These are phyloP conservation scores for Trypanosoma lewisi DNA, from an alignment of 208 protist genomes.

Conservation along the genomic window DNA sequence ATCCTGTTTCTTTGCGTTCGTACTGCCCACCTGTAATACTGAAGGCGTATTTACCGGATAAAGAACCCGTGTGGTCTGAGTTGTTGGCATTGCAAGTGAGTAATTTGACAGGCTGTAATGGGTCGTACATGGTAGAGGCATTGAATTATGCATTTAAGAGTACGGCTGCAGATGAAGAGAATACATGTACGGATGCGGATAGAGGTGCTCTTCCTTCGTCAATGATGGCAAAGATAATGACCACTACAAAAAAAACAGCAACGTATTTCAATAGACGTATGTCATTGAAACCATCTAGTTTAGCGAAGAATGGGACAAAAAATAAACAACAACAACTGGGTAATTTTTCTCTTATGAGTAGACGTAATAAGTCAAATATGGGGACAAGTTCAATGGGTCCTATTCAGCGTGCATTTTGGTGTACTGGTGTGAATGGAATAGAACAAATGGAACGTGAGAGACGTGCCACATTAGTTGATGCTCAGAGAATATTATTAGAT, in stretches of 20 bases:
- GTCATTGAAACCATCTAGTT: too few relatives aligned
- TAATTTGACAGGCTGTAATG: conserved; percentile 70
- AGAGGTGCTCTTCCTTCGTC: too few relatives aligned
- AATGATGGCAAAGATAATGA: too few relatives aligned
- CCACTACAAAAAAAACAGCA: too few relatives aligned
- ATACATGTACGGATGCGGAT: too few relatives aligned
- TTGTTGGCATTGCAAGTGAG: conserved; percentile 35
- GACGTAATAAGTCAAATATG: not conserved
- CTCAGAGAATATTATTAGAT: conserved; percentile 73
- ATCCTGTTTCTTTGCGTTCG: conserved; percentile 18
- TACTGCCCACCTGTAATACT: conserved; percentile 49
- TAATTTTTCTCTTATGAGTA: not conserved
- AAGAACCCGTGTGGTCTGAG: conserved; percentile 49
- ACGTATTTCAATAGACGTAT: too few relatives aligned
- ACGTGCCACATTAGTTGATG: conserved; percentile 44
- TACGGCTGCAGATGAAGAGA: too few relatives aligned
- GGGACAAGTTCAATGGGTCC: not conserved
- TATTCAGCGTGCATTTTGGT: conserved; percentile 59
- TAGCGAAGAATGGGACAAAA: too few relatives aligned
- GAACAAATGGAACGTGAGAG: conserved; percentile 49
- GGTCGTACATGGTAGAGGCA: conserved; percentile 39
- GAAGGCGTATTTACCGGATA: conserved; percentile 42
- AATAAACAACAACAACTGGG: not conserved
- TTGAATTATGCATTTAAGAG: conserved; percentile 27
- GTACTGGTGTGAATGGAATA: conserved; percentile 50